Evolutionary conservation across 306 rosid species (phyloP).

Genomic region (Prunus salicina): DNA sequence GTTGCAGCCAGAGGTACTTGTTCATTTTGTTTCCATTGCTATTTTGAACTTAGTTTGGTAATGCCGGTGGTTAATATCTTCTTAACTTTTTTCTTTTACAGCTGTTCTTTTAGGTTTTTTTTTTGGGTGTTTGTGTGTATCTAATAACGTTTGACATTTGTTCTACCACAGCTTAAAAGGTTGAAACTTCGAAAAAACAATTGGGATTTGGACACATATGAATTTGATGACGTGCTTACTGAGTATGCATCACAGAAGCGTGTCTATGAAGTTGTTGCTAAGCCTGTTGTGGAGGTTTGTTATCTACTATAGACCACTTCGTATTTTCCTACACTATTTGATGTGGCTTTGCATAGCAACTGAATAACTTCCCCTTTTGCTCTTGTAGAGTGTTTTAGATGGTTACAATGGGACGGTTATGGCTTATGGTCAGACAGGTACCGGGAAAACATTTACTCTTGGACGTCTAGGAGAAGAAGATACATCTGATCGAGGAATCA

Average conservation of each 20-base stretch:
- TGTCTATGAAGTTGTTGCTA: conserved; percentile 95
- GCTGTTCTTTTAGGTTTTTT: neutral
- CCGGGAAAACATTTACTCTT: conserved; percentile 95
- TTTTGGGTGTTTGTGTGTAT: neutral
- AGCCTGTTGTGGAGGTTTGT: conserved; percentile 96
- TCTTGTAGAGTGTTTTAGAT: conserved; percentile 82
- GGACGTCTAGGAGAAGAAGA: conserved; percentile 87
- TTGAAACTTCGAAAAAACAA: conserved; percentile 90
- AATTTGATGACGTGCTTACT: conserved; percentile 92
- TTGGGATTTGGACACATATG: conserved; percentile 90
- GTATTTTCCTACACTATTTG: conserved; percentile 4
- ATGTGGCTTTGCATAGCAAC: neutral
- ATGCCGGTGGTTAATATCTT: neutral
- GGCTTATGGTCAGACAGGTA: conserved; percentile 99
- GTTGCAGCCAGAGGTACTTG: conserved; percentile 79
- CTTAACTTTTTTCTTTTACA: neutral
- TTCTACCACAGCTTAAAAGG: conserved; percentile 67
- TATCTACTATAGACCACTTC: neutral
- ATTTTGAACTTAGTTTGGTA: conserved; percentile 5
- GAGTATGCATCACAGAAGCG: conserved; percentile 94
- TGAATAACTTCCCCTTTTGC: neutral
- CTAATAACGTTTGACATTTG: conserved; percentile 21
- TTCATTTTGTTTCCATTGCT: conserved; percentile 11
- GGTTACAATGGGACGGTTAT: conserved; percentile 98
- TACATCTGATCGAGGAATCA: conserved; percentile 82